Conservation (phyloP, 1,139 yeast genomes). For the Geotrichum siamense region DNA sequence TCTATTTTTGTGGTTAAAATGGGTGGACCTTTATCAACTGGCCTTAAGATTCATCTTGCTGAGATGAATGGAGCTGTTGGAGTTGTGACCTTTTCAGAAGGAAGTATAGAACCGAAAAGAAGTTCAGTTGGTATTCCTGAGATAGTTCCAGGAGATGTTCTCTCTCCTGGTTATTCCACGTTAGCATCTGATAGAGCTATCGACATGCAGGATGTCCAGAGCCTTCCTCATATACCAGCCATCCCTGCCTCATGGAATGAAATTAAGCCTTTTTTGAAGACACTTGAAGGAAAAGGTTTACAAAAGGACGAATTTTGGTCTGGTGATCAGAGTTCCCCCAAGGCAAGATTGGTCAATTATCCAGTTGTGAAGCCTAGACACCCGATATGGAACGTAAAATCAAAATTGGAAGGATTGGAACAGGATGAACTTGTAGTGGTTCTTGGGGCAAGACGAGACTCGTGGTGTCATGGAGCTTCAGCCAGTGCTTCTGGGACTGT, state of each 20-base stretch:
- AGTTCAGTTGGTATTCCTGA: constrained; percentile 61
- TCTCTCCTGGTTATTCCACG: constrained; percentile 72
- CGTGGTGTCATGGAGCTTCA: constrained; percentile 68
- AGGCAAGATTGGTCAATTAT: constrained; percentile 39
- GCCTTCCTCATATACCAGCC: constrained; percentile 65
- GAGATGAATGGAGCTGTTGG: constrained; percentile 48
- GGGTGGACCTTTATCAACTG: constrained; percentile 49
- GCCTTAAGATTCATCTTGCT: constrained; percentile 49
- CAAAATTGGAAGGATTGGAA: constrained; percentile 72
- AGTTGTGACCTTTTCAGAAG: constrained; percentile 45
- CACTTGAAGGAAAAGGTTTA: constrained; percentile 46
- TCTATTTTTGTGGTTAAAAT: constrained; percentile 50
- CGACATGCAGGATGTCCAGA: constrained; percentile 44
- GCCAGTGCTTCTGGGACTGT: constrained; percentile 73
- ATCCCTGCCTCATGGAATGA: constrained; percentile 72
- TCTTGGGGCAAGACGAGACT: constrained; percentile 80
- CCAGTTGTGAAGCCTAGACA: constrained; percentile 55
- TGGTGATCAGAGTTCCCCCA: constrained; percentile 36
- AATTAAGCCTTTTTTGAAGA: constrained; percentile 45
- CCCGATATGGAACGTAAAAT: constrained; percentile 70
- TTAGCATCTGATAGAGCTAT: constrained; percentile 30
- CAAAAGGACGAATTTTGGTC: constrained; percentile 40
- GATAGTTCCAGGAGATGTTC: constrained; percentile 66
- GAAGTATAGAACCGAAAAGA: constrained; percentile 49
- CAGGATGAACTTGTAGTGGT: constrained; percentile 67